Evolutionary conservation across 2,329 filamentous ascomycete genomes (phyloP), one percentile per base, ranked within the genome.

Genomic region (Parascedosporium putredinis): DNA sequence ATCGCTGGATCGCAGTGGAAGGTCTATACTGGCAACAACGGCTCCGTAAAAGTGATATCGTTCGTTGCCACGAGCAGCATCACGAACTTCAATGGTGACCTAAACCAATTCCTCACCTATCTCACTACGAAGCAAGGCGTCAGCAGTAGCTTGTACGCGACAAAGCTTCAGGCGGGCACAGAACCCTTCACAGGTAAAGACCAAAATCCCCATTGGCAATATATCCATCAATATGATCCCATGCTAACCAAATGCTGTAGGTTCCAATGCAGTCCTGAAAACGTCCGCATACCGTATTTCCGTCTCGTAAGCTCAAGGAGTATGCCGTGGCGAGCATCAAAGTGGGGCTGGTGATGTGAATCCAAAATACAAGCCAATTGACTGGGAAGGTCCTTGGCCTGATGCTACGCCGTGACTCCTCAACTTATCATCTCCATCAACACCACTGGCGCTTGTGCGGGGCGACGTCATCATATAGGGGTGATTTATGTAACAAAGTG

Each of bases 71-170:
- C 55, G 7, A 67, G 60, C 29, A 57, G 70, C 12, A 63, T 74
- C 25, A 69, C 64, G 23, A 69, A 52, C 61, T 83, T 78, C 64
- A 69, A 62, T 42, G 78, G 71, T 31, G 75, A 83, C 58, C 55
- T 82, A 55, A 68, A 67, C 56, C 62, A 68, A 5, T 83, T 83
- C 65, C 64, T 79, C 52, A 67, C 64, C n/a, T 81, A 82, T 59
- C 64, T 84, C 40, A 65, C 66, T 25, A 52, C 57, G 16, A 69
- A 67, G 55, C 65, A 80, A 54, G 70, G 70, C 1, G 64, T 76
- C 44, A 60, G 69, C 4, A 59, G 61, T 34, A 70, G 57, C 55
- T 73, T 81, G 66, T 77, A 76, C 55, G 57, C 83, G 52, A 67
- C 71, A 54, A 71, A 68, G 52, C 65, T 78, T 24, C 70, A 71